Conservation (phyloP, 2,329 filamentous ascomycete genomes). For the Trichoderma aggressivum region DNA sequence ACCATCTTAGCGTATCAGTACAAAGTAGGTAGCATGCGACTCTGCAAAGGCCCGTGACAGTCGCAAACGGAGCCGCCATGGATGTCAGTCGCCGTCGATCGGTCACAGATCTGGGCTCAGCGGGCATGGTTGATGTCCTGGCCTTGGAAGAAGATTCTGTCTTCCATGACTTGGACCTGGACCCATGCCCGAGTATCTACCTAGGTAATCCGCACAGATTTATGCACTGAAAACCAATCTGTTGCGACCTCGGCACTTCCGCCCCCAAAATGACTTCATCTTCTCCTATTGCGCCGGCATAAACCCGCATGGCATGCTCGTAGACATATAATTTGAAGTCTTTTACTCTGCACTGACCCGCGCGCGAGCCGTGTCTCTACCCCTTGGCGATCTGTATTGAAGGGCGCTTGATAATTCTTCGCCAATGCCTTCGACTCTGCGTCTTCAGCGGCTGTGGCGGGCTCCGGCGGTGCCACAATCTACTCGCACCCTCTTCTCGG, state of each 20-base stretch:
- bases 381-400: not conserved
- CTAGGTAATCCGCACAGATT: not conserved
- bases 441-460: constrained; percentile 16
- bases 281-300: not conserved
- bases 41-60: not conserved
- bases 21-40: not conserved
- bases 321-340: not conserved
- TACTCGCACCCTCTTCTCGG: not conserved
- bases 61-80: not conserved
- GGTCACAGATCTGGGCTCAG: not conserved
- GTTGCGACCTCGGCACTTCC: constrained; percentile 4
- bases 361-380: not conserved
- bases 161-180: not conserved
- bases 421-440: not conserved
- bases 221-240: not conserved
- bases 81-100: not conserved
- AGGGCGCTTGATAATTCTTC: not conserved
- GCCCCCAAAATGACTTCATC: not conserved
- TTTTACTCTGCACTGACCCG: not conserved
- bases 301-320: not conserved
- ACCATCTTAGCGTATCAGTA: not conserved
- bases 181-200: not conserved
- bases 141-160: not conserved
- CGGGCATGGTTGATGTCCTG: not conserved
- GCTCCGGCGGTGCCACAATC: constrained; percentile 7